phyloP scores from a whole-genome alignment of 768 basidiomycete species.

The Phylloporus sp. region DNA sequence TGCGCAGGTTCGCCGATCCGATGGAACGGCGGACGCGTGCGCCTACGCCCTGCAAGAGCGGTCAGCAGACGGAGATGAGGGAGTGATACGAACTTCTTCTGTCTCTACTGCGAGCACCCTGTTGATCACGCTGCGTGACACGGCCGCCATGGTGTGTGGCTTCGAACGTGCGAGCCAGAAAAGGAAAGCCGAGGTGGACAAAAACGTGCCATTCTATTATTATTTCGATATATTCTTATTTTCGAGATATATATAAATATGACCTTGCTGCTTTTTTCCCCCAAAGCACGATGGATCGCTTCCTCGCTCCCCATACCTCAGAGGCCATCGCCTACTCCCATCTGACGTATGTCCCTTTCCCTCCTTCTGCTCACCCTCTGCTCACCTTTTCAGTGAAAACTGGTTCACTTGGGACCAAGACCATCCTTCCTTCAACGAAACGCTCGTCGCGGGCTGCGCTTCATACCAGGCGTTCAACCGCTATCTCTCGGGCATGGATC shows the following conservation, averaged over 20 bases:
- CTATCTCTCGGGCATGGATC: conserved; percentile 64
- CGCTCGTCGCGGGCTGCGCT: conserved; percentile 71
- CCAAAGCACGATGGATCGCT: conserved; percentile 52
- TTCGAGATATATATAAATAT: conserved; percentile 9
- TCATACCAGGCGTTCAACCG: conserved; percentile 76
- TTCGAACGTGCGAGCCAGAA: conserved; percentile 27
- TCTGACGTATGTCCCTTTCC: conserved; percentile 47
- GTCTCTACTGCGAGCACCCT: conserved; percentile 74
- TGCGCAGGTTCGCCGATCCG: conserved; percentile 66
- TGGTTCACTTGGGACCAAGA: conserved; percentile 66
- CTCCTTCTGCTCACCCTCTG: background rate
- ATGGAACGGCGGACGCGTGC: conserved; percentile 84
- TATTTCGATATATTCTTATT: too few species aligned
- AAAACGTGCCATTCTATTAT: too few species aligned
- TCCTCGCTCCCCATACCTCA: conserved; percentile 66
- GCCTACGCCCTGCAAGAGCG: conserved; percentile 56
- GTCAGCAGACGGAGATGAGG: background rate
- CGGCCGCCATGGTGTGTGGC: conserved; percentile 28
- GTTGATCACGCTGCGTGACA: conserved; percentile 67
- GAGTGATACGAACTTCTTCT: conserved; percentile 49
- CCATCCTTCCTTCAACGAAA: conserved; percentile 65
- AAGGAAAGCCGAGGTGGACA: conserved; percentile 12
- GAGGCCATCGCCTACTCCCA: conserved; percentile 69
- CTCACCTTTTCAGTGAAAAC: conserved; percentile 49
- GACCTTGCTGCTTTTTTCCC: background rate